Evolutionary conservation across 306 rosid species (phyloP).

Genomic region (Lithocarpus polystachyus): DNA sequence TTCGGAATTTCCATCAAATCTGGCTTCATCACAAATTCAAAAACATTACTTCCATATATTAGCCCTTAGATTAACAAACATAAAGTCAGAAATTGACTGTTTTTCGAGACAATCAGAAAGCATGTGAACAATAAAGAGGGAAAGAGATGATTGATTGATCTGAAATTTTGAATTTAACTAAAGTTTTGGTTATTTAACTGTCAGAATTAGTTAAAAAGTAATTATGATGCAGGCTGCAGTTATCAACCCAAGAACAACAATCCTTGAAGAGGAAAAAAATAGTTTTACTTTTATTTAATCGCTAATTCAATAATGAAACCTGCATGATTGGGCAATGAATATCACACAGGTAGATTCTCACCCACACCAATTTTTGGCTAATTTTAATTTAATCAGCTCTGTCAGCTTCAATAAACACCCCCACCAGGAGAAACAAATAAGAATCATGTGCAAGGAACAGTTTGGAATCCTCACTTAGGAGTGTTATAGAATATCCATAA

Average conservation of each 20-base stretch:
- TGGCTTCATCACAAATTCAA: conserved; percentile 79
- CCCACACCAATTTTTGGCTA: not conserved
- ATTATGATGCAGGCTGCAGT: not conserved
- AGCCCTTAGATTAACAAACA: conserved; percentile 15
- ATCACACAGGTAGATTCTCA: not conserved
- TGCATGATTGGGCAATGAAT: not conserved
- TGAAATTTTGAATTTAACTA: not conserved
- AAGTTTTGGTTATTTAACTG: not conserved
- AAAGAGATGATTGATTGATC: not conserved
- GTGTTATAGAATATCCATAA: not conserved
- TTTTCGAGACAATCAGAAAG: not conserved
- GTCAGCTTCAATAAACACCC: not conserved
- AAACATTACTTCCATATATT: conserved; percentile 48
- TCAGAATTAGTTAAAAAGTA: not conserved
- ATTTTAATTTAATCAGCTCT: not conserved
- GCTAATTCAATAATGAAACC: not conserved
- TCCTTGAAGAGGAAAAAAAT: not conserved
- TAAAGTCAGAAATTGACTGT: not conserved
- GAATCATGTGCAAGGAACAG: not conserved
- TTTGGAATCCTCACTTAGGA: not conserved
- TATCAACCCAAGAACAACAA: not conserved
- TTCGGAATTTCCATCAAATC: conserved; percentile 94
- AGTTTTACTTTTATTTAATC: not conserved
- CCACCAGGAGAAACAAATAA: not conserved
- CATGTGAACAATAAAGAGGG: not conserved